Conservation (phyloP, 2,329 filamentous ascomycete genomes). For the Sphaerulina musiva region DNA sequence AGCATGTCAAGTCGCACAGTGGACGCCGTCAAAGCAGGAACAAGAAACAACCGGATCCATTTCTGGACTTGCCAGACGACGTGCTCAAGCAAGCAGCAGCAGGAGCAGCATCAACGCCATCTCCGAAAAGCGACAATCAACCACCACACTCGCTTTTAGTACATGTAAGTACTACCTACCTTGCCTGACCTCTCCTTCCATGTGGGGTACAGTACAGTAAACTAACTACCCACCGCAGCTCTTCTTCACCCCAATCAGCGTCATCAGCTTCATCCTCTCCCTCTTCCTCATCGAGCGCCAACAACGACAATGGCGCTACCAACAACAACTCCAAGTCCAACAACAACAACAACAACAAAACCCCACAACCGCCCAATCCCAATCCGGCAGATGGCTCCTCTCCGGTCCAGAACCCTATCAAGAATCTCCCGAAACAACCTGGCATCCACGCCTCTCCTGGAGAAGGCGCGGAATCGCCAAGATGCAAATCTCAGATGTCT, state of each 20-base stretch:
- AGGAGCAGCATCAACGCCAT: slow-evolving; percentile 10
- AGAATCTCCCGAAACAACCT: slow-evolving; percentile 33
- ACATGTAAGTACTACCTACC: slow-evolving; percentile 16
- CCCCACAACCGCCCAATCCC: slow-evolving; percentile 31
- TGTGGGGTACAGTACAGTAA: no score
- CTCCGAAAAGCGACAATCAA: slow-evolving; percentile 14
- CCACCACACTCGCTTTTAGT: slow-evolving; percentile 18
- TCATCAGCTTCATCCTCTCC: slow-evolving; percentile 60
- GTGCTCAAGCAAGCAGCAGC: slow-evolving; percentile 18
- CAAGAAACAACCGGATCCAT: slow-evolving; percentile 26
- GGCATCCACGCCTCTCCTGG: slow-evolving; percentile 19
- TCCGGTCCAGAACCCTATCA: slow-evolving; percentile 43
- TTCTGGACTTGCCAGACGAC: slow-evolving; percentile 28
- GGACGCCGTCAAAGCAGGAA: slow-evolving; percentile 21
- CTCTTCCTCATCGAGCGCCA: slow-evolving; percentile 57
- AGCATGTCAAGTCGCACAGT: slow-evolving; percentile 18
- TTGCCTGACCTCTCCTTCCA: no score
- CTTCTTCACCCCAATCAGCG: slow-evolving; percentile 57
- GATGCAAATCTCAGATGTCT: slow-evolving; percentile 58
- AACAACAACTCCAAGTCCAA: not conserved
- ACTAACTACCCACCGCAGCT: slow-evolving; percentile 18
- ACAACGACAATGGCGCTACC: slow-evolving; percentile 46
- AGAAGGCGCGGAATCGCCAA: slow-evolving; percentile 52
- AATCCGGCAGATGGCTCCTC: slow-evolving; percentile 31
- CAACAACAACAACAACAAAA: slow-evolving; percentile 10